Conservation (phyloP, 2,329 filamentous ascomycete species). For the Onygenales sp. region DNA sequence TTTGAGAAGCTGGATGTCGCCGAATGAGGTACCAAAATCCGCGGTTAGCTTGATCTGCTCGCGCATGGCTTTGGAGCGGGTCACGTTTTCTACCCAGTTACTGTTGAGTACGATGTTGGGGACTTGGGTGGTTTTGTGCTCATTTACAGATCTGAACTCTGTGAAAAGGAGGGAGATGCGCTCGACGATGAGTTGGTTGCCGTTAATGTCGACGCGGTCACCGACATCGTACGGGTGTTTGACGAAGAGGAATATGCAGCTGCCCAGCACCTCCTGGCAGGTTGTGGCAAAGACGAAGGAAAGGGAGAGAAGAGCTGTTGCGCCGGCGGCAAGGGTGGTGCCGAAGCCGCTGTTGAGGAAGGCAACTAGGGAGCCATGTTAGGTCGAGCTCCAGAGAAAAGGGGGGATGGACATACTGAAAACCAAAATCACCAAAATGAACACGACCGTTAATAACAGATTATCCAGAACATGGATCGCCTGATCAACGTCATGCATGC, state of each 20-base stretch:
- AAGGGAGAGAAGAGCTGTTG: constrained; percentile 85
- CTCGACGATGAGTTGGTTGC: constrained; percentile 68
- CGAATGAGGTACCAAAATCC: constrained; percentile 77
- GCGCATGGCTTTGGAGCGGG: constrained; percentile 83
- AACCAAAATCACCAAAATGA: constrained; percentile 72
- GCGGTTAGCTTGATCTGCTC: constrained; percentile 73
- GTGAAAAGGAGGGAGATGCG: constrained; percentile 91
- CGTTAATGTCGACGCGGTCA: constrained; percentile 74
- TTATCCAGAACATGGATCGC: constrained; percentile 86
- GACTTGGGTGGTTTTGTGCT: constrained; percentile 69
- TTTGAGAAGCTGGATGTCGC: constrained; percentile 79
- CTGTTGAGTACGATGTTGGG: constrained; percentile 89
- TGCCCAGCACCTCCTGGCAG: constrained; percentile 90
- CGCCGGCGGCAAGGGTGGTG: constrained; percentile 77
- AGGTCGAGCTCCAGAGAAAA: constrained; percentile 16
- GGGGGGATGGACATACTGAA: constrained; percentile 51
- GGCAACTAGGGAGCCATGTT: constrained; percentile 46
- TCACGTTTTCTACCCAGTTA: constrained; percentile 91
- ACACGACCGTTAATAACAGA: constrained; percentile 70
- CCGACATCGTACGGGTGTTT: constrained; percentile 97
- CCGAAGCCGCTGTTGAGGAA: constrained; percentile 84
- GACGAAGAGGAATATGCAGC: constrained; percentile 96
- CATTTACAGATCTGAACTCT: constrained; percentile 75
- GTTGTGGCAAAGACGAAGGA: constrained; percentile 94
- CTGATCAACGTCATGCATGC: constrained; percentile 96